Base-by-base conservation (phyloP, 805 yeast species). In the Zygoascus tannicola region DNA sequence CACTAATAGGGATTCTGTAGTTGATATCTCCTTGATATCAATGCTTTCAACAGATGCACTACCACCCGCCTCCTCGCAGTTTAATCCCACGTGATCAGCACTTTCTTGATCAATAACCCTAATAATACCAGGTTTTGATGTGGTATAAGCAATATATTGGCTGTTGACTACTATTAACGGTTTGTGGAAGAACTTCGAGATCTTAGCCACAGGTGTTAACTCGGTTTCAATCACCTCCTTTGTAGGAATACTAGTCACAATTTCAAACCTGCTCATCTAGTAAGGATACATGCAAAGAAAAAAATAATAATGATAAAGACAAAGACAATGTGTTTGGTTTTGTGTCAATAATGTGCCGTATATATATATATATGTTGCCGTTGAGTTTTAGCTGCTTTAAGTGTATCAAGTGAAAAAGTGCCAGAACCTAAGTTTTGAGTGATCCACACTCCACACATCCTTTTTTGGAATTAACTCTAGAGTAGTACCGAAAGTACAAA, bases 91-190 rank as follows among this genome's bases (percentile, higher is more conserved):
- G 41, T 50, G 47, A 12, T 43, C 22, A 12, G 51, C 55, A 39
- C 51, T 50, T 18, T 45, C 45, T 30, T 53, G 56, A 14, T 46
- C 37, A 28, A 53, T 50, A n/a, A 52, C 50, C 26, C 55, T 38
- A 15, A 53, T 23, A 20, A 44, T 28, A 8, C 56, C 51, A 12
- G 40, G 44, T 39, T 52, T 52, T 12, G 54, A 44, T 1, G 56
- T 43, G 2, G 56, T 45, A 39, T 52, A 53, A 15, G 45, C 53
- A 32, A 53, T 52, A 22, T 44, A 49, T 22, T 32, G 28, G 14
- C 39, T 40, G 19, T 45, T 50, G 18, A 56, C 53, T 14, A 28
- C 41, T 4, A 53, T 43, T 32, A 44, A 20, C 4, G 49, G 42
- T 3, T 34, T 22, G 20, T 37, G 32, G 16, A 39, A 42, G 40